Base-by-base conservation (phyloP, 352 stramenopile species). In the Phytophthora multivora region DNA sequence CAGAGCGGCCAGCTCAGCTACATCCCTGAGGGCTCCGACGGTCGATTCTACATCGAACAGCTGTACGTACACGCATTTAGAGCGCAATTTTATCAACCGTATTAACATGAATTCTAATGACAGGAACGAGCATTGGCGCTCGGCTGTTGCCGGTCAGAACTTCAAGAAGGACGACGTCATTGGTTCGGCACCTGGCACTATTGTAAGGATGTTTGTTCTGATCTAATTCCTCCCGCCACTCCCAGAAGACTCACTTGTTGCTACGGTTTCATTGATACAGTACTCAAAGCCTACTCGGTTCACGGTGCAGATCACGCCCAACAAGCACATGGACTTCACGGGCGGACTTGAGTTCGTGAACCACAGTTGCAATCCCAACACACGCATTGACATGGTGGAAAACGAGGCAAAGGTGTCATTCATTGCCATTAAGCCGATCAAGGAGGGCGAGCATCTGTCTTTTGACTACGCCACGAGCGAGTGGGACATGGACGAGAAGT, bases 401-500 rank as follows among this genome's bases (percentile, higher is more conserved):
- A 84, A 80, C 57, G 83, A 81, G 12, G 71, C 80, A 0, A 75
- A 83, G 33, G 83, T 95, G 12, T 77, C 80, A 38, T 94, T 96
- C 26, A 73, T 97, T 5, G 86, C 88, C 1, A 90, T 83, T 45
- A 86, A 90, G 30, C 52, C 75, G 36, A 92, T 97, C 56, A 65
- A 75, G 5, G 69, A 93, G 23, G 69, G 83, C 35, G 82, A 94
- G 50, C 78, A 92, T 60, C 66, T 96, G 26, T 88, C 76, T 5
- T 96, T 96, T 54, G 89, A 97, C 73, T 97, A 97, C 75, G 80
- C 81, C 51, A 95, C 87, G 53, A 97, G 84, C 55, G 89, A 97
- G 61, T 97, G 89, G 89, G 87, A 97, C 71, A 97, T 97, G 89
- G 86, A 97, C 57, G 86, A 94, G 59, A 95, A 95, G 59, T 97